Conservation (phyloP, 768 basidiomycete species). For the Artomyces pyxidatus region DNA sequence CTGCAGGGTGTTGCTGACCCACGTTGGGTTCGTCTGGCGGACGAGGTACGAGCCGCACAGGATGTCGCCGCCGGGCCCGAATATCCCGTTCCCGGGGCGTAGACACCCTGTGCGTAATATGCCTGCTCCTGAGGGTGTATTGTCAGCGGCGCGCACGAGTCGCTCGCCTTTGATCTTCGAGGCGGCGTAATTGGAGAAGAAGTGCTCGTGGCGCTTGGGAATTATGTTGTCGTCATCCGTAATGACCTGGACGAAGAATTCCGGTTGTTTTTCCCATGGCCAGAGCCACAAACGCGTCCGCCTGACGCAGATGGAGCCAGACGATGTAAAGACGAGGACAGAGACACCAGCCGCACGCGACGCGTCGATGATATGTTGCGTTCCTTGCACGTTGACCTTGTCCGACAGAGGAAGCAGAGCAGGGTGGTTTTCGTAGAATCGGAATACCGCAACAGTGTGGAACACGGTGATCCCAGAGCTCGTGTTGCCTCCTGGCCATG, state of each 20-base stretch:
- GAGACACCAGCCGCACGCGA: slow-evolving; percentile 45
- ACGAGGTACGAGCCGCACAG: slow-evolving; percentile 56
- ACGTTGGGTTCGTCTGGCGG: slow-evolving; percentile 52
- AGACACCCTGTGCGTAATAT: slow-evolving; percentile 61
- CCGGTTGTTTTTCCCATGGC: slow-evolving; percentile 64
- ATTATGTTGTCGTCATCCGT: slow-evolving; percentile 48
- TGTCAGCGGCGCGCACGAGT: slow-evolving; percentile 35
- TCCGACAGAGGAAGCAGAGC: slow-evolving; percentile 45
- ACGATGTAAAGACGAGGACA: slow-evolving; percentile 65
- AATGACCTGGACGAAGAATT: slow-evolving; percentile 52
- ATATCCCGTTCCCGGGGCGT: slow-evolving; percentile 73
- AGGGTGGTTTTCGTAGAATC: slow-evolving; percentile 61
- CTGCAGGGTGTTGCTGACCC: slow-evolving; percentile 49
- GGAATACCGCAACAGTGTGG: slow-evolving; percentile 72
- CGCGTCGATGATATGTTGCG: slow-evolving; percentile 57
- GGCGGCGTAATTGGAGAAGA: slow-evolving; percentile 74
- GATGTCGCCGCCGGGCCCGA: slow-evolving; percentile 69
- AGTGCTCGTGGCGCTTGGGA: slow-evolving; percentile 49
- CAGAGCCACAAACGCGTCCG: slow-evolving; percentile 57
- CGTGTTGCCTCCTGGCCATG: slow-evolving; percentile 41
- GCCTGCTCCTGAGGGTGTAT: slow-evolving; percentile 27
- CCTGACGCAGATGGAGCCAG: slow-evolving; percentile 54
- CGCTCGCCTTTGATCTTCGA: slow-evolving; percentile 55
- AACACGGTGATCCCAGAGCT: slow-evolving; percentile 52
- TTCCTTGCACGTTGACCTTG: slow-evolving; percentile 59